Evolutionary conservation across 2,329 filamentous ascomycete genomes (phyloP).

Genomic region (Davidsoniella australis): DNA sequence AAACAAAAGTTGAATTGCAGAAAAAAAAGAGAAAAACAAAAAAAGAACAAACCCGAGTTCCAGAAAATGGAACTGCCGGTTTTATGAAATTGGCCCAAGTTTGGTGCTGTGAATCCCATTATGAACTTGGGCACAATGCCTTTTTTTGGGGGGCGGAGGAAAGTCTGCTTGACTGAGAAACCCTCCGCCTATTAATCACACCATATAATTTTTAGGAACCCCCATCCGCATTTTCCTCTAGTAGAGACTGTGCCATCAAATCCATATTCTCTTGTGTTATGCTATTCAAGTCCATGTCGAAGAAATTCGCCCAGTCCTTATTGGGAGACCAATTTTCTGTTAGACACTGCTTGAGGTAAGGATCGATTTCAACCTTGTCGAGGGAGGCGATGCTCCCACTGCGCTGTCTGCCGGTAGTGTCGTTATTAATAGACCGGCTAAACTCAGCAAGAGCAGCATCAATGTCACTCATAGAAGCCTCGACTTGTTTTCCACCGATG

Average conservation of each 20-base stretch:
- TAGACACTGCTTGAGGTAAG: constrained; percentile 3
- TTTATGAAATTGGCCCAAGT: too few species aligned
- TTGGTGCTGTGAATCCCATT: too few species aligned
- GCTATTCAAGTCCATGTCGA: constrained; percentile 4
- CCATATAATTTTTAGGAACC: background rate
- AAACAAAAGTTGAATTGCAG: too few species aligned
- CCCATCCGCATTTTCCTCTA: background rate
- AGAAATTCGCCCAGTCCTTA: constrained; percentile 6
- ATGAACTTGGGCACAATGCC: too few species aligned
- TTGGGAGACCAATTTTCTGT: constrained; percentile 7
- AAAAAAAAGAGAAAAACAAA: too few species aligned
- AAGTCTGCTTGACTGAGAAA: too few species aligned
- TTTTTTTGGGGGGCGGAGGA: too few species aligned
- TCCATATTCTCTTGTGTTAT: background rate
- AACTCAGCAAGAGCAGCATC: constrained; percentile 12
- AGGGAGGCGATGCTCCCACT: background rate
- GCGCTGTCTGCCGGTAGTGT: background rate
- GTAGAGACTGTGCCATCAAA: background rate
- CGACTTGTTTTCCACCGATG: constrained; percentile 6
- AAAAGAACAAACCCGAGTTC: too few species aligned
- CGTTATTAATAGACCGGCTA: constrained; percentile 6
- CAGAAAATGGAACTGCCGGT: too few species aligned
- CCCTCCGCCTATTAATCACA: too few species aligned
- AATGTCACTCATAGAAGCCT: constrained; percentile 11
- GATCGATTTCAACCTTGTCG: background rate